These are phyloP conservation scores for Polyporus arcularius DNA, from an alignment of 768 basidiomycete genomes.

Conservation along the genomic window DNA sequence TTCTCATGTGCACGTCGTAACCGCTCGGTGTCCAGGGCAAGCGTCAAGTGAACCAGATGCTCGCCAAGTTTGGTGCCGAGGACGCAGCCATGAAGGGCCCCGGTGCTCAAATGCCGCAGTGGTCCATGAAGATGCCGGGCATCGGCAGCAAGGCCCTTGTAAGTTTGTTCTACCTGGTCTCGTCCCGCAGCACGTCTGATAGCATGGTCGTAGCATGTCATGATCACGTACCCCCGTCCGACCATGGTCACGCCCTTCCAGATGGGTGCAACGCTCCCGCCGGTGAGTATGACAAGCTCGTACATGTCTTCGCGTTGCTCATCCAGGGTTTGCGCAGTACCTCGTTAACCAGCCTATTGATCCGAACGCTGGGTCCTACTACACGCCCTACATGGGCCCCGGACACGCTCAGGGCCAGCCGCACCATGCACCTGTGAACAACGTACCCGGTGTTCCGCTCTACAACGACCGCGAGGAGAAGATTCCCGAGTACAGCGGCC, in stretches of 20 bases:
- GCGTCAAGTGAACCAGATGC: conserved; percentile 38
- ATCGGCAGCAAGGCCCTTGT: conserved; percentile 41
- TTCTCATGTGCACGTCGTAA: not conserved
- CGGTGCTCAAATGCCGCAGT: conserved; percentile 34
- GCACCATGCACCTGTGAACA: conserved; percentile 24
- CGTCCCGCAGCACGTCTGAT: not conserved
- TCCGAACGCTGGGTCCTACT: conserved; percentile 27
- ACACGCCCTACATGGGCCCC: conserved; percentile 32
- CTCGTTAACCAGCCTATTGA: conserved; percentile 44
- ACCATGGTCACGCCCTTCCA: conserved; percentile 39
- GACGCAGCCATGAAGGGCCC: conserved; percentile 35
- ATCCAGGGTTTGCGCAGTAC: conserved; percentile 22
- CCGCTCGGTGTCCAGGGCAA: conserved; percentile 39
- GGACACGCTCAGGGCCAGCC: conserved; percentile 28
- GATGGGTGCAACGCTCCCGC: conserved; percentile 44
- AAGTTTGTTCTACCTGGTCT: conserved; percentile 7
- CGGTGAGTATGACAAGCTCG: conserved; percentile 31
- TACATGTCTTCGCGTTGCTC: not conserved
- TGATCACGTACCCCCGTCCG: conserved; percentile 38
- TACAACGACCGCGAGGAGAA: conserved; percentile 42
- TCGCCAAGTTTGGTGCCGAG: conserved; percentile 41
- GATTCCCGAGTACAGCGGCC: conserved; percentile 30
- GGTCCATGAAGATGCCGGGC: conserved; percentile 44
- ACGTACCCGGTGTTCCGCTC: conserved; percentile 42
- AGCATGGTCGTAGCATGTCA: conserved; percentile 35